A percentile compares a stretch with the other conserved stretches of the same genome.
These are phyloP conservation scores for Earliella scabrosa DNA, from an alignment of 1,284 basidiomycete species.

Conservation along the genomic window DNA sequence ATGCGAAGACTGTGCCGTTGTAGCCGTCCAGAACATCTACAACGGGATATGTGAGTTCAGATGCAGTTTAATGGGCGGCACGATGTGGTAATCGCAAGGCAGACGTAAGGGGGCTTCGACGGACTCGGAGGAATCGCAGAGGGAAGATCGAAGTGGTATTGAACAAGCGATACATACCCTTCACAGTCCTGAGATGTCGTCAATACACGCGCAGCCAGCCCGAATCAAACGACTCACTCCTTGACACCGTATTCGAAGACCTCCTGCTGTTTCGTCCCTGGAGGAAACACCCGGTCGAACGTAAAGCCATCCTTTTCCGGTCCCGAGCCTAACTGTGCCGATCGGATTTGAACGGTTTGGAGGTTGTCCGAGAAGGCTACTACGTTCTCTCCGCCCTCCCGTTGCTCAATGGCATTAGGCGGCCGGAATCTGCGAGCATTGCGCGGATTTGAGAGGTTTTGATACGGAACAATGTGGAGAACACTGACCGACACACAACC, in stretches of 20 bases:
- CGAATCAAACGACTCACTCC: slow-evolving; percentile 62
- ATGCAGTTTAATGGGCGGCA: no score
- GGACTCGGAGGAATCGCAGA: no score
- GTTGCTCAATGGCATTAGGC: slow-evolving; percentile 89
- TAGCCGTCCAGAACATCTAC: slow-evolving; percentile 98
- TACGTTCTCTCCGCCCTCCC: slow-evolving; percentile 91
- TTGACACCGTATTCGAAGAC: slow-evolving; percentile 99
- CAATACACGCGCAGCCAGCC: neutral
- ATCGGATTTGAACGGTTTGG: slow-evolving; percentile 83
- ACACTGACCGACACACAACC: slow-evolving; percentile 88
- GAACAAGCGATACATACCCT: no score
- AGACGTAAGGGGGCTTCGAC: no score
- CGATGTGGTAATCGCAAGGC: no score
- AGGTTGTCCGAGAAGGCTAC: slow-evolving; percentile 89
- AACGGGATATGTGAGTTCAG: neutral
- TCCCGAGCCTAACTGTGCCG: slow-evolving; percentile 65
- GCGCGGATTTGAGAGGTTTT: neutral
- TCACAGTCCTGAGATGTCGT: slow-evolving; percentile 64
- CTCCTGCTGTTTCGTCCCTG: slow-evolving; percentile 90
- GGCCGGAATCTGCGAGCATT: slow-evolving; percentile 84
- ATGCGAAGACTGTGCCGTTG: slow-evolving; percentile 98
- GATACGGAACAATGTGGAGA: no score
- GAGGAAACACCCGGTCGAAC: slow-evolving; percentile 96
- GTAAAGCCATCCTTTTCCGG: slow-evolving; percentile 94
- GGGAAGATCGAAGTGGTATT: no score